A percentile compares a stretch with the other conserved stretches of the same genome.
phyloP scores from a whole-genome alignment of 2,329 filamentous ascomycete genomes.

The Aspergillus brasiliensis region DNA sequence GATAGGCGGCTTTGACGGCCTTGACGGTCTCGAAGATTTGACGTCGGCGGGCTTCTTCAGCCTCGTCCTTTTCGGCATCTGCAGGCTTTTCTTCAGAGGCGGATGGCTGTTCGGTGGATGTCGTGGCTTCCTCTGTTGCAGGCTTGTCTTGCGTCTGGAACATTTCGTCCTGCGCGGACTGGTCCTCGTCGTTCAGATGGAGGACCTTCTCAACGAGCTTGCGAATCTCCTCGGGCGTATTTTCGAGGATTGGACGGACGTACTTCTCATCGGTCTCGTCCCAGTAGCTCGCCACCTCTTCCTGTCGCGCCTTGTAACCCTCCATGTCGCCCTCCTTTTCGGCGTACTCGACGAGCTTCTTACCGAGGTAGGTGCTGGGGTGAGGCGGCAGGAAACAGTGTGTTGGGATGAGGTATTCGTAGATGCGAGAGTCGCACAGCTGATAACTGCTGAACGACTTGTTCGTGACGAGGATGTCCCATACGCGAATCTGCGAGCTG shows the following conservation, averaged over 20 bases:
- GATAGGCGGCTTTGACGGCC: slow-evolving; percentile 77
- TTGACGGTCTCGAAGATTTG: slow-evolving; percentile 68
- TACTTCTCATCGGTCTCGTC: slow-evolving; percentile 75
- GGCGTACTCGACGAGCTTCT: slow-evolving; percentile 76
- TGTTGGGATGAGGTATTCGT: slow-evolving; percentile 94
- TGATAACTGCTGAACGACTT: slow-evolving; percentile 95
- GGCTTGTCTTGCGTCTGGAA: slow-evolving; percentile 22
- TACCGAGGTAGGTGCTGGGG: slow-evolving; percentile 80
- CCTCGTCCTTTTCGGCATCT: neutral
- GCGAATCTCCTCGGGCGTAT: slow-evolving; percentile 45
- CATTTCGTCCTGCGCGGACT: slow-evolving; percentile 29
- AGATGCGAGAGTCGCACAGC: slow-evolving; percentile 90
- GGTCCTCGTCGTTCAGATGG: slow-evolving; percentile 37
- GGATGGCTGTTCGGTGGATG: neutral
- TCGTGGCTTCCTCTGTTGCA: neutral
- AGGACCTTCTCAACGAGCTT: slow-evolving; percentile 45
- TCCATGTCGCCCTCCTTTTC: slow-evolving; percentile 73
- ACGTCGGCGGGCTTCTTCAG: slow-evolving; percentile 32
- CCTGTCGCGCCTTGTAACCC: slow-evolving; percentile 67
- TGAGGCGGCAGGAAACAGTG: slow-evolving; percentile 92
- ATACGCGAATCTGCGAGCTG: slow-evolving; percentile 86
- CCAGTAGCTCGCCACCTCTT: slow-evolving; percentile 83
- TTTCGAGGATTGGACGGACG: slow-evolving; percentile 67
- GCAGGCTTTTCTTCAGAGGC: slow-evolving; percentile 10
- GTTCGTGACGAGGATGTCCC: slow-evolving; percentile 88